phyloP scores from a whole-genome alignment of 345 rosid genomes.

The Rhizophora mangle region DNA sequence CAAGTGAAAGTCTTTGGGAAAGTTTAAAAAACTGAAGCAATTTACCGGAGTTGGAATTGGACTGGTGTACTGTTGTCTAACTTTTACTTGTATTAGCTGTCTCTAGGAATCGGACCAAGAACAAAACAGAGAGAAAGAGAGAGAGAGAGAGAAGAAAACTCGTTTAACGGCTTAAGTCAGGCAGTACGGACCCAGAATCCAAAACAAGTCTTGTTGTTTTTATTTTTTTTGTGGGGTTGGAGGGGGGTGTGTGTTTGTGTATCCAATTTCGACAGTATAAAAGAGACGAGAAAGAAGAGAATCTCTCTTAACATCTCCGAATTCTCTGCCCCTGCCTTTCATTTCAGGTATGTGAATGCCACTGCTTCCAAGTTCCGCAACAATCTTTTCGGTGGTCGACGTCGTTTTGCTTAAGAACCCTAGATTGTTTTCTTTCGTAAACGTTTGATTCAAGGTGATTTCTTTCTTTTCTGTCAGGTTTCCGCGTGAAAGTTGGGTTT shows the following conservation, averaged over 20 bases:
- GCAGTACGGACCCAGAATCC: conserved; percentile 19
- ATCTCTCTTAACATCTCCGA: conserved; percentile 8
- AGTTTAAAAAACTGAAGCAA: too few relatives aligned
- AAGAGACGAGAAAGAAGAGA: too few relatives aligned
- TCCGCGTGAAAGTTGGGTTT: conserved; percentile 9
- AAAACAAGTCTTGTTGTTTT: conserved; percentile 11
- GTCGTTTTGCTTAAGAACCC: conserved; percentile 18
- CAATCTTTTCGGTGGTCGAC: background rate
- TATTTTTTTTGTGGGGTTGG: too few relatives aligned
- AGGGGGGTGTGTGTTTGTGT: too few relatives aligned
- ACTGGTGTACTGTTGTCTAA: too few relatives aligned
- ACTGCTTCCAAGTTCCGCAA: background rate
- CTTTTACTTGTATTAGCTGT: too few relatives aligned
- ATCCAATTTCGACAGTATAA: too few relatives aligned
- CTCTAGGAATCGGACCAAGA: too few relatives aligned
- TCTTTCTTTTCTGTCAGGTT: conserved; percentile 16
- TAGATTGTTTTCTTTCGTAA: conserved; percentile 16
- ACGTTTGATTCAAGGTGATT: conserved; percentile 10
- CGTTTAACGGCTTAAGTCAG: background rate
- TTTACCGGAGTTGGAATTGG: too few relatives aligned
- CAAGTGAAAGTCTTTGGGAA: too few relatives aligned
- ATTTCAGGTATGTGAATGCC: conserved; percentile 29
- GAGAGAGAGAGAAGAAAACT: background rate
- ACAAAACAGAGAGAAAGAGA: too few relatives aligned
- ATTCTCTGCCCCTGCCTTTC: conserved; percentile 2